Evolutionary conservation across 176 grass and related monocot species (phyloP).

Genomic region (Paspalum vaginatum): DNA sequence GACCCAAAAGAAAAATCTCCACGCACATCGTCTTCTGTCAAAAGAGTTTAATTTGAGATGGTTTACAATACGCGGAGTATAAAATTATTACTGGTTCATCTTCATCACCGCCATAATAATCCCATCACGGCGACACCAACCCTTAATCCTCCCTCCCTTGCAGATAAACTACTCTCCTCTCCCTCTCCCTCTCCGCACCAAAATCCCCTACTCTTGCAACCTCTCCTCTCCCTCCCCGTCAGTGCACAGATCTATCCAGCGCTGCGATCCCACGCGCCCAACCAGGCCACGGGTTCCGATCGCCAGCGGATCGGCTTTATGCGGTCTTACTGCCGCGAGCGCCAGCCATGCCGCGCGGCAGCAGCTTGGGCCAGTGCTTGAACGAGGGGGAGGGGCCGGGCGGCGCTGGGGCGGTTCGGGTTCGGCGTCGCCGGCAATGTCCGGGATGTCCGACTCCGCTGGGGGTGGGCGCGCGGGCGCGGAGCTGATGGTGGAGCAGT

Average conservation of each 20-base stretch:
- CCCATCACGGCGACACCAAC: constrained; percentile 49
- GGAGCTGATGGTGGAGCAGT: constrained; percentile 84
- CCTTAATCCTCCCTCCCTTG: constrained; percentile 39
- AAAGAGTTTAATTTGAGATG: not conserved
- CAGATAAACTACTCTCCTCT: constrained; percentile 43
- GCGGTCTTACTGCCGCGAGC: constrained; percentile 51
- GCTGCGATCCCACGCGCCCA: not conserved
- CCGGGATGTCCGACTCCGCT: constrained; percentile 62
- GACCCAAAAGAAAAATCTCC: not conserved
- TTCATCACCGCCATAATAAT: constrained; percentile 43
- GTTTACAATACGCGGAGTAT: not conserved
- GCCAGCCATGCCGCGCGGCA: constrained; percentile 52
- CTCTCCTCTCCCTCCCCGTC: constrained; percentile 16
- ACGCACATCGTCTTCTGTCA: not conserved
- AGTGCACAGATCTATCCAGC: constrained; percentile 45
- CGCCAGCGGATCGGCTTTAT: constrained; percentile 54
- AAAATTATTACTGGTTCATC: not conserved
- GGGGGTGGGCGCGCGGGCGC: constrained; percentile 47
- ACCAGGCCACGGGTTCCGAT: constrained; percentile 11
- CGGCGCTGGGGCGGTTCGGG: not conserved
- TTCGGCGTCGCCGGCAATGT: constrained; percentile 45
- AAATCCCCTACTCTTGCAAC: constrained; percentile 44
- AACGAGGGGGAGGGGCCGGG: constrained; percentile 3
- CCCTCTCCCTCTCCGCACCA: constrained; percentile 1
- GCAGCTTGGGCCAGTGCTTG: constrained; percentile 42